A percentile compares a stretch with the other conserved stretches of the same genome.
Evolutionary conservation across 768 basidiomycete genomes (phyloP).

Genomic region (Lentinus tigrinus): DNA sequence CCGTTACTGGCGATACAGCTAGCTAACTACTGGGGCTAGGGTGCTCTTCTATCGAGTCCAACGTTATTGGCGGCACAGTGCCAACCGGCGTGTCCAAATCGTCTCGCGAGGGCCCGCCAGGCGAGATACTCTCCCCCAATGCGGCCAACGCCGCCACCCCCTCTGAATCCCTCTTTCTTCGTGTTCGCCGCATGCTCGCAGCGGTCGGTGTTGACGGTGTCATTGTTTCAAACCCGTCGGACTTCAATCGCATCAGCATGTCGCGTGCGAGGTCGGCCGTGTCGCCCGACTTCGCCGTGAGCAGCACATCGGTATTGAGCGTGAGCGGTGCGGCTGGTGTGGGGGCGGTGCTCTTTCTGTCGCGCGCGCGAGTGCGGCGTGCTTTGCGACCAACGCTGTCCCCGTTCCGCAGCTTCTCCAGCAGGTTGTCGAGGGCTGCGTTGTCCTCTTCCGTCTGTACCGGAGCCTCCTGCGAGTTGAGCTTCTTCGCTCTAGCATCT

Average conservation of each 20-base stretch:
- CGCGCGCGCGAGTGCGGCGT: conserved; percentile 34
- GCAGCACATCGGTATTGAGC: conserved; percentile 33
- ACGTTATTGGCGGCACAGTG: conserved; percentile 6
- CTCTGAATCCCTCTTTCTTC: conserved; percentile 14
- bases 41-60: conserved; percentile 19
- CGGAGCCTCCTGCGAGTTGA: conserved; percentile 43
- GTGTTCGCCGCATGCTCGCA: conserved; percentile 18
- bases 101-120: conserved; percentile 9
- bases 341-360: neutral
- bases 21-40: conserved; percentile 12
- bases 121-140: conserved; percentile 11
- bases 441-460: conserved; percentile 52
- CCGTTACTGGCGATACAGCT: conserved; percentile 13
- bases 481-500: conserved; percentile 55
- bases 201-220: conserved; percentile 22
- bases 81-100: conserved; percentile 5
- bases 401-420: conserved; percentile 73
- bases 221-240: conserved; percentile 36
- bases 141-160: conserved; percentile 14
- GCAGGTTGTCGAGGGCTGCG: conserved; percentile 61
- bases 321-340: conserved; percentile 32
- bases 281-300: conserved; percentile 27
- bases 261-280: conserved; percentile 64
- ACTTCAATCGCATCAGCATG: conserved; percentile 74
- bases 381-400: conserved; percentile 59